Base-by-base conservation (phyloP, 768 basidiomycete species). In the Russula virescens region DNA sequence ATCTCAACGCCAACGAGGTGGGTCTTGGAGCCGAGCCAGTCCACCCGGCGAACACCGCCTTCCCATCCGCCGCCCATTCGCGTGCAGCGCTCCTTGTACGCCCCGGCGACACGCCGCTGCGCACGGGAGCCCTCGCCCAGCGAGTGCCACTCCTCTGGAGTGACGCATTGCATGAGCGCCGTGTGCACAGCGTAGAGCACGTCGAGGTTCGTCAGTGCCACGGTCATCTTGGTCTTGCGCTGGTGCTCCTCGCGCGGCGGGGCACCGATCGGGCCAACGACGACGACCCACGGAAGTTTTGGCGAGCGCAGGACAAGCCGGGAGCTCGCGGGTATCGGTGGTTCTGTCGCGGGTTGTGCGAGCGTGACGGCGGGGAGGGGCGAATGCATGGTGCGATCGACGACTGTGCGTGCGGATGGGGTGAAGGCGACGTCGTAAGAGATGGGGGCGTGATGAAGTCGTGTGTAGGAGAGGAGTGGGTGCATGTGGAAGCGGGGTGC, bases 11-110 rank as follows among this genome's bases (percentile, higher is more conserved):
- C 87, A 35, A 83, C 75, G 42, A 88, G 70, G 50, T 76, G 73
- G 35, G 82, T 85, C 69, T 84, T 86, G 35, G 80, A 78, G 21
- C 82, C 82, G 49, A 88, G 75, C 79, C 83, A 87, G 73, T 88
- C 87, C 16, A 88, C 71, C 54, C 87, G 75, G 50, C 84, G 78
- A 31, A 89, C 83, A n/a, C 87, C 87, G 21, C 78, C 78, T 28
- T 86, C 84, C 85, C 85, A 86, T 14, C 83, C 85, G 2, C 82
- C 85, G 28, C 84, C 85, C 71, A 81, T 78, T 66, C 76, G 78
- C 59, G 76, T 74, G 62, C 87, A 88, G 35, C 87, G 75, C 64
- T 78, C 78, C 70, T 87, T 82, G 67, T 87, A 88, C 38, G 85
- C 84, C 28, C 76, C 76, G 19, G 84, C 78, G 19, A 84, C 79